Percentiles rank a stretch among this genome's conserved stretches.
Evolutionary conservation across 2,329 filamentous ascomycete species (phyloP).

Genomic region (Aspergillus pseudotamarii): DNA sequence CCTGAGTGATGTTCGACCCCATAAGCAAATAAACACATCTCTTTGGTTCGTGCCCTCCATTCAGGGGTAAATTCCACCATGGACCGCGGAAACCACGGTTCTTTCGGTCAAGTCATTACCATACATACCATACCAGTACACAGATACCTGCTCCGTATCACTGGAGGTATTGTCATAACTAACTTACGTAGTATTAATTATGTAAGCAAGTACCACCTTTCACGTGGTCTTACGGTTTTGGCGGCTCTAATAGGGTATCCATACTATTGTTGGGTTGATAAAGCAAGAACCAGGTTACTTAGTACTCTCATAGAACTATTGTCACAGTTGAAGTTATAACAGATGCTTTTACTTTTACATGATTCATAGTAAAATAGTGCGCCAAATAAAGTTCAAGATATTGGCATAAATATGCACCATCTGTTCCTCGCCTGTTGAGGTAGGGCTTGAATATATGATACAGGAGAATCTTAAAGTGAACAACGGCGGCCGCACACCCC

Average conservation of each 20-base stretch:
- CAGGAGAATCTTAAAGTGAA: constrained; percentile 7
- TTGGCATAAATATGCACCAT: neutral
- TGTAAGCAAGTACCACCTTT: neutral
- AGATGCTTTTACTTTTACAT: neutral
- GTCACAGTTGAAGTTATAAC: neutral
- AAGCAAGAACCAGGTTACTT: neutral
- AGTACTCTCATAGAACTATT: neutral
- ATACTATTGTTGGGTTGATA: neutral
- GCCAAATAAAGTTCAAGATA: neutral
- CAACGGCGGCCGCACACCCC: neutral
- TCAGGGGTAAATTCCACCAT: constrained; percentile 27
- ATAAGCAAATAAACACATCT: constrained; percentile 14
- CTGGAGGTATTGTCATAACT: too few relatives aligned
- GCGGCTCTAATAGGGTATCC: neutral
- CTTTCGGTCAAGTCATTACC: constrained; percentile 14
- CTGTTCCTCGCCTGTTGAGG: neutral
- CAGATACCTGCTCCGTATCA: neutral
- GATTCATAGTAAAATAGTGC: neutral
- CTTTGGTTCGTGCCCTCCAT: constrained; percentile 23
- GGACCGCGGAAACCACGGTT: constrained; percentile 26
- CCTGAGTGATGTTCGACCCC: constrained; percentile 5
- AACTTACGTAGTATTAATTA: neutral
- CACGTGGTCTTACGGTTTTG: neutral
- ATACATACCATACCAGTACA: constrained; percentile 10
- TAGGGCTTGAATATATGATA: constrained; percentile 16